Evolutionary conservation across 345 rosid genomes (phyloP).

Genomic region (Physaria fendleri): DNA sequence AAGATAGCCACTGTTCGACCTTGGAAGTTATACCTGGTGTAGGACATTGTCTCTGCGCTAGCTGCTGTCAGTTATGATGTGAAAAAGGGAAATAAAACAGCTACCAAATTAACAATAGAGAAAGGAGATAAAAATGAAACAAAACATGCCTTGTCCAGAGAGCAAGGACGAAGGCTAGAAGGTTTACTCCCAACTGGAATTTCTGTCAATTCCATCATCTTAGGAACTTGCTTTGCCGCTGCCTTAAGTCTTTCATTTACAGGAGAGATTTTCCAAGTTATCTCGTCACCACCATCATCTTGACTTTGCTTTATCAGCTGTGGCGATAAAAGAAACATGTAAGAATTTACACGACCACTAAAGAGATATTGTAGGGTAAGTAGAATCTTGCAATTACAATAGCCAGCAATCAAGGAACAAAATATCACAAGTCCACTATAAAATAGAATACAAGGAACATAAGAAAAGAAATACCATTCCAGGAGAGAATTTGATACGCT

Average conservation of each 20-base stretch:
- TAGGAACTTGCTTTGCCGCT: slow-evolving; percentile 54
- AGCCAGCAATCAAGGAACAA: background rate
- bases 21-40: slow-evolving; percentile 32
- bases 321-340: slow-evolving; percentile 3
- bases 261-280: slow-evolving; percentile 95
- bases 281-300: slow-evolving; percentile 74
- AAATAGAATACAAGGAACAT: background rate
- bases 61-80: background rate
- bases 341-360: background rate
- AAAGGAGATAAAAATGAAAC: background rate
- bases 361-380: background rate
- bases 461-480: slow-evolving; percentile 51
- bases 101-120: background rate
- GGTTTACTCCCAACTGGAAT: slow-evolving; percentile 45
- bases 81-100: slow-evolving; percentile 7
- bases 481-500: slow-evolving; percentile 82
- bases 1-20: slow-evolving; percentile 45
- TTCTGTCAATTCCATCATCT: slow-evolving; percentile 42
- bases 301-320: slow-evolving; percentile 93
- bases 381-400: background rate
- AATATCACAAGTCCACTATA: background rate
- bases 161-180: slow-evolving; percentile 48
- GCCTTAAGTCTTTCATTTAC: slow-evolving; percentile 73
- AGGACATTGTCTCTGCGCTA: slow-evolving; percentile 29
- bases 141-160: slow-evolving; percentile 42